Percentiles rank a stretch among this genome's conserved stretches.
Conservation (phyloP, 345 rosid genomes). For the Chamaenerion angustifolium region DNA sequence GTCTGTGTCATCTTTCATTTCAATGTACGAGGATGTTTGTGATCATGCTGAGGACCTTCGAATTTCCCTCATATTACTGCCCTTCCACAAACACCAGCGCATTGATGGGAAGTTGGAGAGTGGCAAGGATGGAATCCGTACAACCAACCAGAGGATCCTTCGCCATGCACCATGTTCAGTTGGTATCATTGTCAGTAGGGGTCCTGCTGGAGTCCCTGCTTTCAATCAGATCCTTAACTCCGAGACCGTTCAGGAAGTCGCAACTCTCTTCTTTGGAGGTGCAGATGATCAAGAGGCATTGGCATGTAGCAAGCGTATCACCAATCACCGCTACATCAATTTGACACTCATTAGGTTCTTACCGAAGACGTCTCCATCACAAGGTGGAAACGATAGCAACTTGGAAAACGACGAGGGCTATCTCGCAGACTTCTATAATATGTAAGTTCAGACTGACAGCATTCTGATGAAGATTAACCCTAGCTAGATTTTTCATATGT, state of each 20-base stretch:
- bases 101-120: slow-evolving; percentile 56
- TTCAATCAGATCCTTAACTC: slow-evolving; percentile 30
- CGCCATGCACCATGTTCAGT: slow-evolving; percentile 73
- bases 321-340: slow-evolving; percentile 26
- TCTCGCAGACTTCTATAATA: slow-evolving; percentile 40
- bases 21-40: slow-evolving; percentile 62
- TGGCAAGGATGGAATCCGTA: slow-evolving; percentile 44
- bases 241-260: slow-evolving; percentile 40
- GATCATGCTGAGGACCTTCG: slow-evolving; percentile 53
- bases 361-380: background rate
- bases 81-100: slow-evolving; percentile 86
- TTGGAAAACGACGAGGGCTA: slow-evolving; percentile 33
- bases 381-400: slow-evolving; percentile 19
- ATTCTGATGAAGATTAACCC: too few relatives aligned
- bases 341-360: slow-evolving; percentile 56
- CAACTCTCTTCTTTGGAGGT: slow-evolving; percentile 68
- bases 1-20: slow-evolving; percentile 36
- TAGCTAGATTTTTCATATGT: too few relatives aligned
- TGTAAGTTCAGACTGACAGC: slow-evolving; percentile 32
- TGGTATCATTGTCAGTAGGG: slow-evolving; percentile 54
- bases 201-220: slow-evolving; percentile 54
- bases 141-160: slow-evolving; percentile 56
- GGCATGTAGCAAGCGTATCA: slow-evolving; percentile 48
- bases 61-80: slow-evolving; percentile 47
- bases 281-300: slow-evolving; percentile 88